Evolutionary conservation across 2,329 filamentous ascomycete genomes (phyloP).

Genomic region (Stachybotrys echinatus): DNA sequence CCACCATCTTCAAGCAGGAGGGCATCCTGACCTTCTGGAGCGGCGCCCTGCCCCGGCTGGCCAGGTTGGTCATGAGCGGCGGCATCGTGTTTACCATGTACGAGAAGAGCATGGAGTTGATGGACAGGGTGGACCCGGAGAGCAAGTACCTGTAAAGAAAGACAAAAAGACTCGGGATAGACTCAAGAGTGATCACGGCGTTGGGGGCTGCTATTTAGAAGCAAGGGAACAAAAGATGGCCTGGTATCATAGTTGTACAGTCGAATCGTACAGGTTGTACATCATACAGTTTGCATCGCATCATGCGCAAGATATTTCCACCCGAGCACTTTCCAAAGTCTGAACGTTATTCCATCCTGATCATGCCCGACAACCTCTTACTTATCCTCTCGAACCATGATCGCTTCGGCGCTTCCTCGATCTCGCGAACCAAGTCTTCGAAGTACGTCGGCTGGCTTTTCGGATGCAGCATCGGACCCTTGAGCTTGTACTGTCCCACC

Average conservation of each 20-base stretch:
- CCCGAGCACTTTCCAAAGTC: too few species aligned
- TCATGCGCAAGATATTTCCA: neutral
- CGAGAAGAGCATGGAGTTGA: slow-evolving; percentile 89
- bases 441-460: slow-evolving; percentile 62
- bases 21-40: slow-evolving; percentile 90
- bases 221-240: neutral
- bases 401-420: slow-evolving; percentile 57
- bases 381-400: slow-evolving; percentile 46
- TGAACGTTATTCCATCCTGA: slow-evolving; percentile 47
- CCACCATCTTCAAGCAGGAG: slow-evolving; percentile 81
- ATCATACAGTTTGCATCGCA: neutral
- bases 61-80: slow-evolving; percentile 80
- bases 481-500: slow-evolving; percentile 33
- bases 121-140: slow-evolving; percentile 76
- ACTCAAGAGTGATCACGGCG: neutral
- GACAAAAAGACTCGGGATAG: neutral
- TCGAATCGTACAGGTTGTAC: neutral
- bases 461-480: slow-evolving; percentile 48
- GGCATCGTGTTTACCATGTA: slow-evolving; percentile 99
- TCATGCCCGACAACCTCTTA: slow-evolving; percentile 53
- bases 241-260: slow-evolving; percentile 1
- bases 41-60: slow-evolving; percentile 81
- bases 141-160: slow-evolving; percentile 66
- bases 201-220: neutral
- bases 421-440: slow-evolving; percentile 52